Conservation (phyloP, 768 basidiomycete genomes). For the Boletus pseudo-olivaceus region DNA sequence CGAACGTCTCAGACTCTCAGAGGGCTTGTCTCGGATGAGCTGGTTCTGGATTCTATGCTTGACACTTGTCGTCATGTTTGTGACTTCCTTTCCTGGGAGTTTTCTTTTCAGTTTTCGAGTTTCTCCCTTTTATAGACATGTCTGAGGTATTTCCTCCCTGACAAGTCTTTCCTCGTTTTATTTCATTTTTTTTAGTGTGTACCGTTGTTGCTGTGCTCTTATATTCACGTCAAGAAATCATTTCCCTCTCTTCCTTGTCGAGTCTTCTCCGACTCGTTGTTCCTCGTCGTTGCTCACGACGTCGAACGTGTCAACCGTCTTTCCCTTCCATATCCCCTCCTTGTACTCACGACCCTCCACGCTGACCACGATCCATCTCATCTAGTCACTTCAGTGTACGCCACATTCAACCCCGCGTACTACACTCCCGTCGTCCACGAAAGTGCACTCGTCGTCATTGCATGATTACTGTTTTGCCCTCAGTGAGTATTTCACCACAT, state of each 20-base stretch:
- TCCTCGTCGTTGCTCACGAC: conserved; percentile 23
- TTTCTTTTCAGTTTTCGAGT: conserved; percentile 7
- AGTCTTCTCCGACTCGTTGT: conserved; percentile 23
- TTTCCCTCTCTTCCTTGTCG: conserved; percentile 23
- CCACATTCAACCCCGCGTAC: conserved; percentile 35
- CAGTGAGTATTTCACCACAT: conserved; percentile 32
- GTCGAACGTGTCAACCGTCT: conserved; percentile 15
- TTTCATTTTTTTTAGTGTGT: conserved; percentile 15
- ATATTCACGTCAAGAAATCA: conserved; percentile 28
- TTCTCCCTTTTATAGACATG: conserved; percentile 19
- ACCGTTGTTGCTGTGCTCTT: conserved; percentile 30
- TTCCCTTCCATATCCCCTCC: conserved; percentile 22
- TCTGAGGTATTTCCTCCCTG: background rate
- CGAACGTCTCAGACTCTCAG: conserved; percentile 17
- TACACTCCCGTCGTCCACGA: conserved; percentile 36
- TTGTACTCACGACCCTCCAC: conserved; percentile 34
- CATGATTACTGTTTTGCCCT: conserved; percentile 38
- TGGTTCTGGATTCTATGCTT: conserved; percentile 8
- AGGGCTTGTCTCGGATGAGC: conserved; percentile 28
- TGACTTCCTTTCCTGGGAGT: conserved; percentile 7
- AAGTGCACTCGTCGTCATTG: conserved; percentile 37
- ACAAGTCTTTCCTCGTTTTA: conserved; percentile 3
- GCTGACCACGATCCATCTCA: conserved; percentile 38
- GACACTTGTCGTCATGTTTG: conserved; percentile 19
- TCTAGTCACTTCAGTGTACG: conserved; percentile 23